These are phyloP conservation scores for Millerago galiae DNA, from an alignment of 805 yeast species.

Conservation along the genomic window DNA sequence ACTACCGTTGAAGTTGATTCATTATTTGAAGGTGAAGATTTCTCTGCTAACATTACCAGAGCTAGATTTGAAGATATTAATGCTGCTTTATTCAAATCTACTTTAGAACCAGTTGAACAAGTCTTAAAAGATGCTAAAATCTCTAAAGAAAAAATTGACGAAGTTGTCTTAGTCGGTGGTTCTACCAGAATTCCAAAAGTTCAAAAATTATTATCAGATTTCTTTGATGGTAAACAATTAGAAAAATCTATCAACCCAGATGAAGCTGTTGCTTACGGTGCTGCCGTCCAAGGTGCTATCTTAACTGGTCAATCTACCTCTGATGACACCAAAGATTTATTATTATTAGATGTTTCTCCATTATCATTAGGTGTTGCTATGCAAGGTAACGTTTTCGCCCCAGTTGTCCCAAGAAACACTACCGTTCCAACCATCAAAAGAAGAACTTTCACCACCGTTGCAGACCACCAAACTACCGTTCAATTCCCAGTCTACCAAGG, in stretches of 20 bases:
- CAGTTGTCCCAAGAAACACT: constrained; percentile 43
- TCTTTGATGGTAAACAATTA: constrained; percentile 96
- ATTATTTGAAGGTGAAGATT: constrained; percentile 89
- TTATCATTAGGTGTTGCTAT: constrained; percentile 96
- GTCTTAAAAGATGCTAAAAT: constrained; percentile 86
- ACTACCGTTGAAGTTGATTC: constrained; percentile 95
- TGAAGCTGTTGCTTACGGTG: constrained; percentile 99
- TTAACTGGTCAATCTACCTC: constrained; percentile 94
- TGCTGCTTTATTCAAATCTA: constrained; percentile 89
- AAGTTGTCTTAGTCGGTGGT: constrained; percentile 95
- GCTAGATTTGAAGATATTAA: constrained; percentile 97
- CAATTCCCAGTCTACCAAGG: constrained; percentile 96
- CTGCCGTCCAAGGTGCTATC: constrained; percentile 97
- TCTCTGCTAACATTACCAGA: constrained; percentile 93
- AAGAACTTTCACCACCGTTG: constrained; percentile 92
- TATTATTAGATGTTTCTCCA: constrained; percentile 95
- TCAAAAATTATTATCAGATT: constrained; percentile 91
- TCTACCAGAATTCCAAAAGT: constrained; percentile 98
- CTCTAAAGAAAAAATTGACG: constrained; percentile 84
- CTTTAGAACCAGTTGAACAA: constrained; percentile 92
- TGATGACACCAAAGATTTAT: constrained; percentile 95
- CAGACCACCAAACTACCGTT: constrained; percentile 98
- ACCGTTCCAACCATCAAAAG: constrained; percentile 92
- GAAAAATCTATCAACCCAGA: constrained; percentile 96
- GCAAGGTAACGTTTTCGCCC: constrained; percentile 99